Evolutionary conservation across 257 asterid genomes (phyloP), one percentile per base, ranked within the genome.

Genomic region (Ligustrum vulgare): DNA sequence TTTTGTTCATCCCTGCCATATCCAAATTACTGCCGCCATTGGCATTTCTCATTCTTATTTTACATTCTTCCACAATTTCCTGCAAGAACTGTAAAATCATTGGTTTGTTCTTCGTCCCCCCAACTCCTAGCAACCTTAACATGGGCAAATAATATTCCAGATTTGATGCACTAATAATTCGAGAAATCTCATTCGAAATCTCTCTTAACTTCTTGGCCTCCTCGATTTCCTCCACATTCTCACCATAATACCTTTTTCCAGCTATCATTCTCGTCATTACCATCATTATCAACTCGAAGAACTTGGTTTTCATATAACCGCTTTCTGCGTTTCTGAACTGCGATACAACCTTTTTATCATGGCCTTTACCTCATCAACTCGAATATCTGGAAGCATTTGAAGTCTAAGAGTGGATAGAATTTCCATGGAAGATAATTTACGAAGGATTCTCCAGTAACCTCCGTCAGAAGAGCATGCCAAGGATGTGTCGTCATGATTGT

Each of bases 361-460:
- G 23, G 79, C 73, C 23, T 62, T 82, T 0, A 90, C 84, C 80
- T 90, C 97, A 34, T 89, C 91, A 0, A 62, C 79, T 0, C 97
- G 93, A 7, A 87, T 90, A 34, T 76, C 72, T 2, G 80, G 89
- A 11, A 92, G 88, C 84, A 75, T 15, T 37, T 90, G 91, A 25
- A 92, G 86, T 70, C 89, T 71, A 70, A 87, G 87, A 0, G 88
- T 39, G 6, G 97, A 91, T 6, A 91, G 25, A 13, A 91, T 80
- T 78, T 91, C 96, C 56, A 84, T 54, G 0, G 88, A 77, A 1
- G 92, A 74, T 3, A 89, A 82, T 49, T 78, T 88, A 0, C 96
- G 86, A 0, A 89, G 78, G 72, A 86, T 91, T 10, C 92, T 75
- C 96, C 95, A 91, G 70, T 84, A 92, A 56, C 83, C 89, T 10